Percentiles rank a stretch among this genome's conserved stretches.
Conservation (phyloP, 495 filamentous ascomycete species). For the Penicillium canariense region DNA sequence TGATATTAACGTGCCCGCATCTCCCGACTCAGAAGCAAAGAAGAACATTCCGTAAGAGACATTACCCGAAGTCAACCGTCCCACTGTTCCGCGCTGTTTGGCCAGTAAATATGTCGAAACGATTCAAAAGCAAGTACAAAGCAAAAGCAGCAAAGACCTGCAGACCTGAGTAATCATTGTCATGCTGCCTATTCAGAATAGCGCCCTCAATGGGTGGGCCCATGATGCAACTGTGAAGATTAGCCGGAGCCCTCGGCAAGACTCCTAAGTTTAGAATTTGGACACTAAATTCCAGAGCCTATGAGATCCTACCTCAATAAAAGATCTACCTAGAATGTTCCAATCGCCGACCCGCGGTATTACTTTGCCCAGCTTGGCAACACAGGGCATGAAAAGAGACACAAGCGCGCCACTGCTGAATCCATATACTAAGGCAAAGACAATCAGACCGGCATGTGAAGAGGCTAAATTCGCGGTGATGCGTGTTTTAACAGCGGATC, state of each 20-base stretch:
- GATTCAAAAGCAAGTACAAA: not conserved
- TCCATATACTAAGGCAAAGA: slow-evolving; percentile 2
- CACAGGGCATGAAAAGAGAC: slow-evolving; percentile 4
- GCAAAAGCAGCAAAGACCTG: not conserved
- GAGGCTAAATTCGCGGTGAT: not conserved
- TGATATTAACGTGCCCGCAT: no score
- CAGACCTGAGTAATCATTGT: not conserved
- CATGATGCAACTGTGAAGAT: not conserved
- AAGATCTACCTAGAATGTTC: not conserved
- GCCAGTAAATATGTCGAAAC: not conserved
- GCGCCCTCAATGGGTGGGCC: slow-evolving; percentile 6
- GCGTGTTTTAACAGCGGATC: not conserved
- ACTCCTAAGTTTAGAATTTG: not conserved
- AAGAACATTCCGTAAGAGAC: no score
- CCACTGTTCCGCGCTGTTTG: not conserved
- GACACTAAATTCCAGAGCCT: not conserved
- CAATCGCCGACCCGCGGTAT: slow-evolving; percentile 1
- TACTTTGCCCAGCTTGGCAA: slow-evolving; percentile 1
- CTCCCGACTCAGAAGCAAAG: no score
- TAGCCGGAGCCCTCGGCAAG: not conserved
- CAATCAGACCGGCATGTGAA: slow-evolving; percentile 1
- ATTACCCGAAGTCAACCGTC: not conserved
- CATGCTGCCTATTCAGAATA: not conserved
- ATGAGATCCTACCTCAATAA: not conserved
- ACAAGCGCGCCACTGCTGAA: slow-evolving; percentile 1